Evolutionary conservation across 2,329 filamentous ascomycete genomes (phyloP).

Genomic region (Ascochyta lentis): DNA sequence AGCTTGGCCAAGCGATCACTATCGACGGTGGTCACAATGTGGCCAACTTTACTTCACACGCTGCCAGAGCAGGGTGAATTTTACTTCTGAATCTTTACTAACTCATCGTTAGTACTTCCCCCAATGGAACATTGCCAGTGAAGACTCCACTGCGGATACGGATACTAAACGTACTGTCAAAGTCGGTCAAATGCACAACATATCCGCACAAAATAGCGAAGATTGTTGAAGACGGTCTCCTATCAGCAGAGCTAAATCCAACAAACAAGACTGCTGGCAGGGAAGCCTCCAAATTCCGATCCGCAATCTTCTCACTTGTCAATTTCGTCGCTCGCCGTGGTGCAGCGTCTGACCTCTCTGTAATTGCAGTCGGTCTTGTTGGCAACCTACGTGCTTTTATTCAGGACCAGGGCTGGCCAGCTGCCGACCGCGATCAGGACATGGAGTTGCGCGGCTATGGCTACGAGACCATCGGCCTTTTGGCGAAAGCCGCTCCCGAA

Average conservation of each 20-base stretch:
- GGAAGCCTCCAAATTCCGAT: slow-evolving; percentile 79
- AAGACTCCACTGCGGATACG: slow-evolving; percentile 78
- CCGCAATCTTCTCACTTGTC: slow-evolving; percentile 83
- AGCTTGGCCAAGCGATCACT: too few relatives aligned
- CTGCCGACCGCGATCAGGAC: slow-evolving; percentile 61
- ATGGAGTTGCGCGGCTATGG: slow-evolving; percentile 76
- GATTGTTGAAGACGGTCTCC: slow-evolving; percentile 72
- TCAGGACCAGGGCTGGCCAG: slow-evolving; percentile 82
- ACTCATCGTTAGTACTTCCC: slow-evolving; percentile 18
- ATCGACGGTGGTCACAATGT: too few relatives aligned
- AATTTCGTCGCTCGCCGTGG: slow-evolving; percentile 85
- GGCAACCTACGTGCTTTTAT: slow-evolving; percentile 75
- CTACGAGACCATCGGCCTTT: slow-evolving; percentile 88
- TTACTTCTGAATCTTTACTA: neutral
- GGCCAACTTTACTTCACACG: too few relatives aligned
- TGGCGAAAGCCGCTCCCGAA: slow-evolving; percentile 70
- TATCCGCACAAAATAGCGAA: slow-evolving; percentile 72
- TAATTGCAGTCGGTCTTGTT: slow-evolving; percentile 73
- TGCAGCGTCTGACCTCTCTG: slow-evolving; percentile 63
- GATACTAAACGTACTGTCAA: slow-evolving; percentile 76
- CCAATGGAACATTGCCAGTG: slow-evolving; percentile 53
- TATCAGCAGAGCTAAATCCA: slow-evolving; percentile 48
- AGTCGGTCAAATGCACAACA: slow-evolving; percentile 75
- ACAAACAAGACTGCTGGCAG: slow-evolving; percentile 62
- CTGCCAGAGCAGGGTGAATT: neutral